A percentile compares a stretch with the other conserved stretches of the same genome.
Conservation (phyloP, 192 early-diverging fungal genomes). For the Coemansia sp. region DNA sequence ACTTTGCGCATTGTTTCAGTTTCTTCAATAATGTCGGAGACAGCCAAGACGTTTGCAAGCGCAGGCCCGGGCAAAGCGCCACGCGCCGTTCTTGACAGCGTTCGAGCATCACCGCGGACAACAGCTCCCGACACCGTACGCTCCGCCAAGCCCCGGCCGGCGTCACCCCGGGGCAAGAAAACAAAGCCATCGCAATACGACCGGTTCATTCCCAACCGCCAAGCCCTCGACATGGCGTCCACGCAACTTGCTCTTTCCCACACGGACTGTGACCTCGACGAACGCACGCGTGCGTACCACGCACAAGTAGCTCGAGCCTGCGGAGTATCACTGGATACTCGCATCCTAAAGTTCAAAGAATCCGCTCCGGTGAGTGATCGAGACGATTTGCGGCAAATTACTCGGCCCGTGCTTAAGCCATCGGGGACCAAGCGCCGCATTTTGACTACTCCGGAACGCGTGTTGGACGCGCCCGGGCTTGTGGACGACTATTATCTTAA, state of each 20-base stretch:
- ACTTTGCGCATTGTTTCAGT: no score
- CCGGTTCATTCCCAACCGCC: constrained; percentile 85
- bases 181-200: constrained; percentile 64
- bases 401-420: constrained; percentile 37
- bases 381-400: constrained; percentile 58
- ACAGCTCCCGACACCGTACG: no score
- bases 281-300: constrained; percentile 64
- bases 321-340: constrained; percentile 73
- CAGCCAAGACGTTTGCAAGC: no score
- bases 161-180: constrained; percentile 36
- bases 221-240: constrained; percentile 65
- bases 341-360: constrained; percentile 78
- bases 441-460: constrained; percentile 72
- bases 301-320: constrained; percentile 79
- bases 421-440: constrained; percentile 63
- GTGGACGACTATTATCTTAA: constrained; percentile 96
- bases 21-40: no score
- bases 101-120: constrained; percentile 24
- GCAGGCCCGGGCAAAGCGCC: no score
- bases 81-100: constrained; percentile 22
- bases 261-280: constrained; percentile 48
- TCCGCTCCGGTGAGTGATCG: constrained; percentile 67
- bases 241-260: constrained; percentile 69
- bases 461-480: constrained; percentile 88
- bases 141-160: constrained; percentile 2